Evolutionary conservation across 345 rosid species (phyloP).

Genomic region (Eucalyptus globulus): DNA sequence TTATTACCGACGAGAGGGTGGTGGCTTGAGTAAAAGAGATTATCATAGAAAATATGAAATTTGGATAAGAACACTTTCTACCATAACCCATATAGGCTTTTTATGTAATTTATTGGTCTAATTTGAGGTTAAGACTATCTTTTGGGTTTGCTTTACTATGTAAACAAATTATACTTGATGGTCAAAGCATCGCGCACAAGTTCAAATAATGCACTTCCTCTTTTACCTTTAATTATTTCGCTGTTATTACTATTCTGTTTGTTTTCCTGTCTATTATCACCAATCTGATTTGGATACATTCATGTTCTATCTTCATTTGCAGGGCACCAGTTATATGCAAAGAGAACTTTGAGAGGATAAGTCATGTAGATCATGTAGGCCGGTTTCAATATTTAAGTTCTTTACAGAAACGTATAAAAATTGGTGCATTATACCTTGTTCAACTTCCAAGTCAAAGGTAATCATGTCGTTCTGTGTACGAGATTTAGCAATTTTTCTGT

Average conservation of each 20-base stretch:
- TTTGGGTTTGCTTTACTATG: not conserved
- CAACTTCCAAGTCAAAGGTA: not conserved
- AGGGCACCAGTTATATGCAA: not conserved
- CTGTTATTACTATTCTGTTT: not conserved
- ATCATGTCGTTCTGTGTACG: not conserved
- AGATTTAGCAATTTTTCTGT: not conserved
- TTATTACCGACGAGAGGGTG: not conserved
- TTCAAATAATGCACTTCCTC: not conserved
- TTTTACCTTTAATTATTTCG: not conserved
- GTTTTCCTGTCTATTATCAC: not conserved
- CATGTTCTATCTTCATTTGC: not conserved
- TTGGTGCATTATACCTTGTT: not conserved
- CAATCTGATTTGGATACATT: not conserved
- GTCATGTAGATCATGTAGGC: not conserved
- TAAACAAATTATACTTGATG: too few relatives aligned
- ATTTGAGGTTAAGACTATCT: not conserved
- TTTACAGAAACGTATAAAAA: not conserved
- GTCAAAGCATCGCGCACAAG: too few relatives aligned
- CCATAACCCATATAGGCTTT: not conserved
- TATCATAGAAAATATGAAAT: not conserved
- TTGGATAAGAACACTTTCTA: not conserved
- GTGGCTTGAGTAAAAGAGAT: not conserved
- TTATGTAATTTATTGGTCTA: not conserved
- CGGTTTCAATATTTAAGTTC: not conserved
- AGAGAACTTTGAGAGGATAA: not conserved